Base-by-base conservation (phyloP, 2,329 filamentous ascomycete species). In the Cordyceps cicadae region DNA sequence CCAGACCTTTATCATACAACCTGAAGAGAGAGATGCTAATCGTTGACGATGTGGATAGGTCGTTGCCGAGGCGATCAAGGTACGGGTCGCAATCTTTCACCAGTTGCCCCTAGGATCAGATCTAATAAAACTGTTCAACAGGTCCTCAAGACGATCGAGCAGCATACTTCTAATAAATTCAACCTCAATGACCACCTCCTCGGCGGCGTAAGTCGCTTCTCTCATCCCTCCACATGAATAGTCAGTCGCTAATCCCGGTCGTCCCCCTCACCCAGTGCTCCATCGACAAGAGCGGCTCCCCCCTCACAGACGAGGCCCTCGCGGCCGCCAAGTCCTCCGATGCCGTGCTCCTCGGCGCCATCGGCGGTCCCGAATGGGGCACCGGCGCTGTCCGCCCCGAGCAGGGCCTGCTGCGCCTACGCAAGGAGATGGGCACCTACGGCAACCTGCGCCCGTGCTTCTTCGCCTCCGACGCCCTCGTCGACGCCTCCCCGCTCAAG, bases 321-420 rank as follows among this genome's bases (percentile, higher is more conserved):
- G 78, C 78, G 15, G 92, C 91, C 41, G 92, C 91, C 66, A 92
- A 95, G 75, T 79, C 82, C 56, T 92, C 92, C 65, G 89, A 96
- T 74, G 93, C 92, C 45, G 88, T 97, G 63, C 86, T 97, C 62
- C 86, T 97, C 59, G 93, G 92, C 67, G 91, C 93, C 67, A 95
- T 97, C 70, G 93, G 93, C 67, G 93, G 93, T n/a, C 93, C 94
- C 15, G 75, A 97, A 90, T 97, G 92, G 91, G 92, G 92, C 63
- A 94, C 91, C 37, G 90, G 90, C 66, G 77, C 86, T 62, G 88
- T 97, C 64, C 90, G 92, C 50, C 93, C 93, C 1, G 93, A 97
- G 75, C 90, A 97, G 77, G 93, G 93, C 63, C 86, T 97, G 69
- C 87, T 97, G 64, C 84, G 81, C 67, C 89, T 97, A 59, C 91